phyloP scores from a whole-genome alignment of 495 filamentous ascomycete species.

The Aspergillus affinis region DNA sequence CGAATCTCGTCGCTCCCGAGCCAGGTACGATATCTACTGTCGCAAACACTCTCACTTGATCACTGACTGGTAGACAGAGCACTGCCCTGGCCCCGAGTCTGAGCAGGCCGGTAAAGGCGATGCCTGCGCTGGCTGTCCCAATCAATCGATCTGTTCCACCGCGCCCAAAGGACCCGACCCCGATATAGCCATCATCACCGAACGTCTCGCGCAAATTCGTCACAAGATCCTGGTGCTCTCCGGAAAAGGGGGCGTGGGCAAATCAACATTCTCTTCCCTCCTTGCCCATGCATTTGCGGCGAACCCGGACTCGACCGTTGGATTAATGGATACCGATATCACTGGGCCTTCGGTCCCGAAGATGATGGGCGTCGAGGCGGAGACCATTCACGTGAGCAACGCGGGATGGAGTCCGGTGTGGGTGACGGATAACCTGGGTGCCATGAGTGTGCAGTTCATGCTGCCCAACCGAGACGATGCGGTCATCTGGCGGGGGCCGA shows the following conservation, averaged over 20 bases:
- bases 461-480: slow-evolving; percentile 88
- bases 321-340: slow-evolving; percentile 96
- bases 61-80: slow-evolving; percentile 49
- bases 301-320: slow-evolving; percentile 71
- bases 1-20: slow-evolving; percentile 86
- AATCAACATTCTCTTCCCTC: slow-evolving; percentile 85
- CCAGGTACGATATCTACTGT: slow-evolving; percentile 54
- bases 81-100: slow-evolving; percentile 94
- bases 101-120: slow-evolving; percentile 79
- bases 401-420: slow-evolving; percentile 91
- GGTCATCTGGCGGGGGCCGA: slow-evolving; percentile 94
- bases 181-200: slow-evolving; percentile 82
- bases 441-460: slow-evolving; percentile 99
- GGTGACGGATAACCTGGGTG: slow-evolving; percentile 85
- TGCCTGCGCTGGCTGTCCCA: slow-evolving; percentile 91
- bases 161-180: slow-evolving; percentile 96
- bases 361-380: slow-evolving; percentile 94
- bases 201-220: slow-evolving; percentile 73
- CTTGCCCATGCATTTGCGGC: slow-evolving; percentile 84
- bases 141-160: slow-evolving; percentile 91
- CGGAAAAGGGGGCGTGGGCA: slow-evolving; percentile 96
- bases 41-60: neutral
- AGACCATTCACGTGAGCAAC: slow-evolving; percentile 84
- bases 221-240: slow-evolving; percentile 92
- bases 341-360: slow-evolving; percentile 92